phyloP scores from a whole-genome alignment of 768 basidiomycete species.

The Pleurotus citrinopileatus region DNA sequence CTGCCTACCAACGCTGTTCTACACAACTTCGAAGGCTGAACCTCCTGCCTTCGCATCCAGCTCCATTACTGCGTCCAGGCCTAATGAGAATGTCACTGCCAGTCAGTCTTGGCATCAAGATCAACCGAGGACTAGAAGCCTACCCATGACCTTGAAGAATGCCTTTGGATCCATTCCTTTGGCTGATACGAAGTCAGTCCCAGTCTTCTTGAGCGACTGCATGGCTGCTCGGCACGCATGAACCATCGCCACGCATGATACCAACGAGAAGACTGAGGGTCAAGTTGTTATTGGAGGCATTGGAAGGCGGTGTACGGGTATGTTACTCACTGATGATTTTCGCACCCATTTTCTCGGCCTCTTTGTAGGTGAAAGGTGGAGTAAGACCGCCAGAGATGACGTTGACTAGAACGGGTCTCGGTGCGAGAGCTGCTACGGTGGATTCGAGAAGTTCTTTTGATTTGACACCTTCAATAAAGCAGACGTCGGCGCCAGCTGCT shows the following conservation, averaged over 20 bases:
- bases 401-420: constrained; percentile 35
- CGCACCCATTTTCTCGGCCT: constrained; percentile 44
- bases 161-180: constrained; percentile 46
- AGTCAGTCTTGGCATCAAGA: not conserved
- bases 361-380: constrained; percentile 44
- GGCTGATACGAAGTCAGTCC: constrained; percentile 38
- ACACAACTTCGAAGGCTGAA: constrained; percentile 13
- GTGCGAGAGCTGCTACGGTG: constrained; percentile 34
- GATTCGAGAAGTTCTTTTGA: constrained; percentile 39
- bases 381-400: constrained; percentile 50
- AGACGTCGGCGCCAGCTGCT: constrained; percentile 42
- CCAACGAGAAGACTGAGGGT: constrained; percentile 43
- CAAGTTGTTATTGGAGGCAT: constrained; percentile 9
- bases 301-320: not conserved
- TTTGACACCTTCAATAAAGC: constrained; percentile 51
- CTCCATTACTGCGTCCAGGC: constrained; percentile 10
- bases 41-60: constrained; percentile 13
- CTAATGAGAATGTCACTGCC: not conserved
- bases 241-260: constrained; percentile 43
- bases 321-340: constrained; percentile 33
- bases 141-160: constrained; percentile 51
- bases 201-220: constrained; percentile 45
- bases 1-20: not conserved
- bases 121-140: constrained; percentile 3
- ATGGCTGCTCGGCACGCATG: constrained; percentile 48